Base-by-base conservation (phyloP, 176 grass and related monocot species). In the Cenchrus purpureus region DNA sequence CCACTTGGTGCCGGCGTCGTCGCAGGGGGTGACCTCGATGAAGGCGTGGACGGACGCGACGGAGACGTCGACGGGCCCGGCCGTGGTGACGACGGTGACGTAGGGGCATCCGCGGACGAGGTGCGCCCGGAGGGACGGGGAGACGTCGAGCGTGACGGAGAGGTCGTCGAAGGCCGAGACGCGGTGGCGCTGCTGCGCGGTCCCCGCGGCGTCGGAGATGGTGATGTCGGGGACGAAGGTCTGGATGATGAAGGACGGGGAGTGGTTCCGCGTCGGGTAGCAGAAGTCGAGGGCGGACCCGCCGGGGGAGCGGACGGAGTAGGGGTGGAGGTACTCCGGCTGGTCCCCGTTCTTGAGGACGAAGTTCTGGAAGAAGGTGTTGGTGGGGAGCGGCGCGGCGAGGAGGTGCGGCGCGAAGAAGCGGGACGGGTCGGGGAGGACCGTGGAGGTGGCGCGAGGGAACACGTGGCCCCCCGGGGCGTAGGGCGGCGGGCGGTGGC, bases 351-450 rank as follows among this genome's bases (percentile, higher is more conserved):
- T 89, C 19, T 99, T 99, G 75, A 99, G 97, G 77, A 51, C 74
- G 66, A 79, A 94, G 91, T 99, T 99, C 80, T 99, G 97, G 90
- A 99, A 99, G 88, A 96, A 99, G 70, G 90, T 91, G 74, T 99
- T 99, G 40, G 97, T 99, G 58, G 97, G 97, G 55, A 99, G 93
- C 76, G 97, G 97, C 71, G 76, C 76, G 52, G 84, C 56, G 75
- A 94, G 88, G 19, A 99, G 93, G n/a, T 44, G 8, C 19, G 88
- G 82, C 75, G 93, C 84, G 86, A 99, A 96, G 91, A 94, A 99
- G 68, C 89, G 43, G 74, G 88, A 76, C 48, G 97, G 97, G 82
- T 99, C 94, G 0, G 97, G 97, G 10, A 92, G 70, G 59, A 96
- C 91, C 48, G 93, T 94, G 75, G 97, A 96, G 31, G 89, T 49